Conservation (phyloP, 305 asterid genomes). For the Striga hermonthica region DNA sequence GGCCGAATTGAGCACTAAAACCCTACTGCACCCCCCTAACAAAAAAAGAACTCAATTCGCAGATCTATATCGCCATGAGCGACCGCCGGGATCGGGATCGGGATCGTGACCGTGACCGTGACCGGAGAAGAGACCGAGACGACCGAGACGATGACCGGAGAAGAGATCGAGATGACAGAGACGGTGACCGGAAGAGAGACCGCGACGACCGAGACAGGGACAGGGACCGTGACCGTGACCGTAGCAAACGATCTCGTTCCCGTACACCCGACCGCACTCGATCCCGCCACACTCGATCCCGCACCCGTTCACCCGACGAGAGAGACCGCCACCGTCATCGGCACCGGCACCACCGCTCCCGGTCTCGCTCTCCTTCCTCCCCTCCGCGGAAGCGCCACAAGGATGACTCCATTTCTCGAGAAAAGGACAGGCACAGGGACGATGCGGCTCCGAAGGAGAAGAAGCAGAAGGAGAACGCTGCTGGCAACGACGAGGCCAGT, state of each 20-base stretch:
- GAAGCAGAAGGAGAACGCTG: slow-evolving; percentile 49
- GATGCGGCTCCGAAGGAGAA: slow-evolving; percentile 42
- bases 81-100: slow-evolving; percentile 64
- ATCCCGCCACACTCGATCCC: slow-evolving; percentile 54
- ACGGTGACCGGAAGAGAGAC: slow-evolving; percentile 37
- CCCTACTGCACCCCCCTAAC: neutral
- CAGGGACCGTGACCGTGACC: slow-evolving; percentile 45
- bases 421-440: slow-evolving; percentile 44
- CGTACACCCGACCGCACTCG: slow-evolving; percentile 66
- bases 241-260: slow-evolving; percentile 53
- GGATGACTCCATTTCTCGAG: slow-evolving; percentile 51
- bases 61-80: slow-evolving; percentile 38
- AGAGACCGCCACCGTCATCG: slow-evolving; percentile 57
- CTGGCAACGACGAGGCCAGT: slow-evolving; percentile 29
- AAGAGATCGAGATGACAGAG: neutral
- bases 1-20: neutral
- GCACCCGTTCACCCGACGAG: slow-evolving; percentile 64
- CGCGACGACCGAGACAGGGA: slow-evolving; percentile 36
- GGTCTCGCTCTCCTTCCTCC: slow-evolving; percentile 44
- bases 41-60: too few species aligned
- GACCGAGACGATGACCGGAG: slow-evolving; percentile 23
- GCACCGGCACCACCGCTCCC: slow-evolving; percentile 41
- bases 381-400: slow-evolving; percentile 71
- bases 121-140: slow-evolving; percentile 24
- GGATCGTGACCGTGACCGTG: slow-evolving; percentile 36